These are phyloP conservation scores for Fusarium azukiicola DNA, from an alignment of 2,329 filamentous ascomycete genomes.

Conservation along the genomic window DNA sequence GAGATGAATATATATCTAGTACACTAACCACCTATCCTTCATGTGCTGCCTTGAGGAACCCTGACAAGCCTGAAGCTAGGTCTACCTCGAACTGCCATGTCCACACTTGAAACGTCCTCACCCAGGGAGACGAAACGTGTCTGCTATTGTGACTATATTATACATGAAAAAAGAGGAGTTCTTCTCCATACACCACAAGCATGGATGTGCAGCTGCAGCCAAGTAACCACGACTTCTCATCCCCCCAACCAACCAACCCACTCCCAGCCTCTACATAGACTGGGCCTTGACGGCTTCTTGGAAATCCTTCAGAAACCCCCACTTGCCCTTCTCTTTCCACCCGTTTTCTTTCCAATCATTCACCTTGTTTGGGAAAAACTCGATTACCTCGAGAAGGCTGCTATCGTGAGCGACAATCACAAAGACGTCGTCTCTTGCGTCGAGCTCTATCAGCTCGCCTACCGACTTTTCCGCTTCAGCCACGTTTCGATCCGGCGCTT, in stretches of 20 bases:
- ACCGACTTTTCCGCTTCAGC: conserved; percentile 19
- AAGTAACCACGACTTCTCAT: neutral
- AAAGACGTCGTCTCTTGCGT: conserved; percentile 19
- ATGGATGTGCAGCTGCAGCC: neutral
- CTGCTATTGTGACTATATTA: neutral
- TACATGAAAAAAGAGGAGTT: neutral
- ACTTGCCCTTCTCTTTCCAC: conserved; percentile 18
- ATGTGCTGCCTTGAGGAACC: no score
- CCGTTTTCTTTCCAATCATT: conserved; percentile 26
- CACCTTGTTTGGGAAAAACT: conserved; percentile 21
- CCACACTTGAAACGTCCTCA: no score
- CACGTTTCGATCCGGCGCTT: neutral
- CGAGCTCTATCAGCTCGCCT: conserved; percentile 9
- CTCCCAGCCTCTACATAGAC: neutral
- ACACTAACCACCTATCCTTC: no score
- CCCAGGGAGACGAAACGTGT: no score
- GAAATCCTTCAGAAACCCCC: conserved; percentile 24
- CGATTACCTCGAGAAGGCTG: conserved; percentile 12
- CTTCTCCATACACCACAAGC: no score
- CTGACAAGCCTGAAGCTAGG: neutral
- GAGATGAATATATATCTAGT: no score
- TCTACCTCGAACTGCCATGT: no score
- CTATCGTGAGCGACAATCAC: conserved; percentile 27
- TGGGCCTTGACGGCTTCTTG: neutral
- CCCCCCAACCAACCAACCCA: no score